A percentile compares a stretch with the other conserved stretches of the same genome.
These are phyloP conservation scores for Ustilago lituana DNA, from an alignment of 1,284 basidiomycete genomes.

Conservation along the genomic window DNA sequence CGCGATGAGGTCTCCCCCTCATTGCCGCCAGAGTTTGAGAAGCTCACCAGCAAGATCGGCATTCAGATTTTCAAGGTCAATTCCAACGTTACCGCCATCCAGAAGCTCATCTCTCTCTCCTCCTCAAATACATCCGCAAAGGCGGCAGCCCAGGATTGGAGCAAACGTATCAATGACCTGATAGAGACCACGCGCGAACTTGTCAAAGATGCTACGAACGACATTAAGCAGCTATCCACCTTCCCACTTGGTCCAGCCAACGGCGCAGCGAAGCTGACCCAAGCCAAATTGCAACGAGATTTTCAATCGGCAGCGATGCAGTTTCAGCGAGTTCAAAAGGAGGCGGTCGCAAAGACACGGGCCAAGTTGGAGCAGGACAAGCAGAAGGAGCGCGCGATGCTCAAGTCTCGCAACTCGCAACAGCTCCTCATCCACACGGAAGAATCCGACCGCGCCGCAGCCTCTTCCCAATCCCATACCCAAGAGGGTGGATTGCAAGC, in stretches of 20 bases:
- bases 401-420: slow-evolving; percentile 55
- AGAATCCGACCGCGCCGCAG: slow-evolving; percentile 8
- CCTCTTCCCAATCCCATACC: background rate
- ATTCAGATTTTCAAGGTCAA: slow-evolving; percentile 99
- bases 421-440: slow-evolving; percentile 49
- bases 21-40: slow-evolving; percentile 72
- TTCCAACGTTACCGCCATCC: slow-evolving; percentile 92
- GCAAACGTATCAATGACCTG: slow-evolving; percentile 77
- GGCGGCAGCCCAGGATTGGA: slow-evolving; percentile 69
- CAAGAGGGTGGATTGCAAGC: slow-evolving; percentile 13
- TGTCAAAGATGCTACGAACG: slow-evolving; percentile 90
- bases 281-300: slow-evolving; percentile 92
- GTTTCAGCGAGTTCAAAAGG: slow-evolving; percentile 89
- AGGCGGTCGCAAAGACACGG: slow-evolving; percentile 83
- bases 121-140: slow-evolving; percentile 20
- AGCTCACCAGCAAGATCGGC: slow-evolving; percentile 84
- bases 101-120: slow-evolving; percentile 86
- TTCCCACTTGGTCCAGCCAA: slow-evolving; percentile 19
- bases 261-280: slow-evolving; percentile 66
- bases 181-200: slow-evolving; percentile 92
- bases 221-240: slow-evolving; percentile 77
- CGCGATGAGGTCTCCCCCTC: slow-evolving; percentile 29
- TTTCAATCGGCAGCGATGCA: slow-evolving; percentile 86
- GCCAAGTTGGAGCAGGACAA: slow-evolving; percentile 82
- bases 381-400: slow-evolving; percentile 81